A percentile compares a stretch with the other conserved stretches of the same genome.
phyloP scores from a whole-genome alignment of 495 filamentous ascomycete species.

The Podospora didyma region DNA sequence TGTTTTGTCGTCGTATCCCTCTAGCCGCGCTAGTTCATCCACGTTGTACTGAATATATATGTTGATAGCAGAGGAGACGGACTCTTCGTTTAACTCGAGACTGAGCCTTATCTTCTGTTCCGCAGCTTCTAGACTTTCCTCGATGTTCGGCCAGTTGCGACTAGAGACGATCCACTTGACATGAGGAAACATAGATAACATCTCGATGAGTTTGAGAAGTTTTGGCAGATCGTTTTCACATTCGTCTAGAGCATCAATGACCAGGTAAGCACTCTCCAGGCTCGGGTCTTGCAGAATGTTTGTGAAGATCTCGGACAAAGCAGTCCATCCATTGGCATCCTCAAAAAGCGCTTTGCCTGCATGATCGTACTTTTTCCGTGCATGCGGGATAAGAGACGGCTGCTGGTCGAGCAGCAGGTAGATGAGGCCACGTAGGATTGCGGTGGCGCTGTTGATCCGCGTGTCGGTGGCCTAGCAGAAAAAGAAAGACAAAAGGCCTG shows the following conservation, averaged over 20 bases:
- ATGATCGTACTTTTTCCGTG: not conserved
- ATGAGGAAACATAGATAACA: too few relatives aligned
- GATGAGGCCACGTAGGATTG: too few relatives aligned
- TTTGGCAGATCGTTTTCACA: not conserved
- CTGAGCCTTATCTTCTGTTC: slow-evolving; percentile 3
- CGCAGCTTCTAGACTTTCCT: slow-evolving; percentile 2
- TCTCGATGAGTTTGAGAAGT: slow-evolving; percentile 7
- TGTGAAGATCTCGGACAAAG: slow-evolving; percentile 3
- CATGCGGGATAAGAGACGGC: not conserved
- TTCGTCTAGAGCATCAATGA: not conserved
- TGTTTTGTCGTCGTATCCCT: not conserved
- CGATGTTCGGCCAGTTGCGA: slow-evolving; percentile 15
- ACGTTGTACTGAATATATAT: not conserved
- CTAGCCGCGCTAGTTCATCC: not conserved
- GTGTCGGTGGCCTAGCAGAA: slow-evolving; percentile 40
- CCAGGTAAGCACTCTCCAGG: not conserved
- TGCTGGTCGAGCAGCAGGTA: slow-evolving; percentile 8
- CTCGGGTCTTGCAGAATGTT: slow-evolving; percentile 3
- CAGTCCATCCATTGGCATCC: not conserved
- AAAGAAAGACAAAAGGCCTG: slow-evolving; percentile 20
- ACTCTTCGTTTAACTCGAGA: slow-evolving; percentile 15
- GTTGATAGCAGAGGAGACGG: not conserved
- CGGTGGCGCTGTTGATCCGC: slow-evolving; percentile 25
- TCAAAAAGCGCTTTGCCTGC: not conserved
- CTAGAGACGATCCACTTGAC: too few relatives aligned